Evolutionary conservation across 2,329 filamentous ascomycete species (phyloP).

Genomic region (Clarireedia monteithiana): DNA sequence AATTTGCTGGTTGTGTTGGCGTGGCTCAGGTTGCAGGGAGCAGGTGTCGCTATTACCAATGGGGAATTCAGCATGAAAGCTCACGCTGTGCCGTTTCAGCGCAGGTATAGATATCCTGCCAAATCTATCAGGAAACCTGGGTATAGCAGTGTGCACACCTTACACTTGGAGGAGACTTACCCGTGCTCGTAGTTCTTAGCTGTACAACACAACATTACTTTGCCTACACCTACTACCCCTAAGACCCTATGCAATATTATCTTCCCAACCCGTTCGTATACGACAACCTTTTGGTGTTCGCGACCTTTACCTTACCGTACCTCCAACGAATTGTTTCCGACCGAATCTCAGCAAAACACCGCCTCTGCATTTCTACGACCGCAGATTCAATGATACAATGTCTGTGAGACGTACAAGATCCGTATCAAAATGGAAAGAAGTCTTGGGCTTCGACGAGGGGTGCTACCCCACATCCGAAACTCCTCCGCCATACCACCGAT

Average conservation of each 20-base stretch:
- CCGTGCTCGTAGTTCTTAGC: not conserved
- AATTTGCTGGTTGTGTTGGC: conserved; percentile 5
- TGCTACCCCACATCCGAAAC: conserved; percentile 6
- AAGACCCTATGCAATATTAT: not conserved
- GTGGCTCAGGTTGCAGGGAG: conserved; percentile 5
- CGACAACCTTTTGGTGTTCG: not conserved
- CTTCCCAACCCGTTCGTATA: not conserved
- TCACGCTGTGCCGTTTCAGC: conserved; percentile 8
- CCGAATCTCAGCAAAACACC: not conserved
- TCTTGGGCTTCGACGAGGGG: conserved; percentile 25
- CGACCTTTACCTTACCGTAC: not conserved
- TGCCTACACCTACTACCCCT: not conserved
- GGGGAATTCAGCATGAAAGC: conserved; percentile 4
- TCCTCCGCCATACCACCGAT: conserved; percentile 9
- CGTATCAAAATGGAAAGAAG: conserved; percentile 25
- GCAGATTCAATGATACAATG: conserved; percentile 3
- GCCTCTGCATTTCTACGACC: not conserved
- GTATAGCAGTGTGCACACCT: not conserved
- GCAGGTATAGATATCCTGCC: not conserved
- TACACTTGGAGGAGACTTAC: not conserved
- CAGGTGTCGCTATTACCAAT: conserved; percentile 4
- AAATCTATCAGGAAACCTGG: not conserved
- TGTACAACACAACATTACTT: conserved; percentile 4
- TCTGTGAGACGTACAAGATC: conserved; percentile 18
- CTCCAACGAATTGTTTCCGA: not conserved